phyloP scores from a whole-genome alignment of 2,329 filamentous ascomycete genomes.

The Talaromyces verruculosus region DNA sequence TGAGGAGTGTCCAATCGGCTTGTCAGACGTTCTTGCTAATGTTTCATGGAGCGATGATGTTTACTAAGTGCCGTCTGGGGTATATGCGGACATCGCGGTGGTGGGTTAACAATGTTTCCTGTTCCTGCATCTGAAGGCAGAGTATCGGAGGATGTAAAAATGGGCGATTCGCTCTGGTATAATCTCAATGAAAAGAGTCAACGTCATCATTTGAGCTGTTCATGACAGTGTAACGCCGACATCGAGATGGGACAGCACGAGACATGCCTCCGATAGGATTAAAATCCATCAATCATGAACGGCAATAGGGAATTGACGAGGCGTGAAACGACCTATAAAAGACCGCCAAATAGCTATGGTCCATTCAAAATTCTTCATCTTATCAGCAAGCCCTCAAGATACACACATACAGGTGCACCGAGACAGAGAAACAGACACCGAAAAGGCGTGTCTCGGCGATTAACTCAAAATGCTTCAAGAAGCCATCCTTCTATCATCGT shows the following conservation, averaged over 20 bases:
- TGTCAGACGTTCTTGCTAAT: not conserved
- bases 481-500: not conserved
- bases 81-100: not conserved
- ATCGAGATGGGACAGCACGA: not conserved
- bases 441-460: not conserved
- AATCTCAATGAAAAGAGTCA: not conserved
- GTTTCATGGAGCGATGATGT: not conserved
- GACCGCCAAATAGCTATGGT: too few relatives aligned
- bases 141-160: not conserved
- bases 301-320: not conserved
- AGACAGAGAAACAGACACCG: not conserved
- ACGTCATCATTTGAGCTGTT: not conserved
- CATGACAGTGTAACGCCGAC: not conserved
- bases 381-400: not conserved
- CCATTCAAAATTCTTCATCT: not conserved
- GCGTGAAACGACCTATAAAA: not conserved
- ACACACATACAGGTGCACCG: not conserved
- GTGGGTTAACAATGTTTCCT: not conserved
- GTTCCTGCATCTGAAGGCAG: not conserved
- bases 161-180: not conserved
- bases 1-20: not conserved
- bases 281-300: not conserved
- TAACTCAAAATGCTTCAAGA: not conserved
- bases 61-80: not conserved
- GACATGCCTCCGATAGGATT: not conserved